phyloP scores from a whole-genome alignment of 169 alveolate species.

The Prorocentrum cordatum region DNA sequence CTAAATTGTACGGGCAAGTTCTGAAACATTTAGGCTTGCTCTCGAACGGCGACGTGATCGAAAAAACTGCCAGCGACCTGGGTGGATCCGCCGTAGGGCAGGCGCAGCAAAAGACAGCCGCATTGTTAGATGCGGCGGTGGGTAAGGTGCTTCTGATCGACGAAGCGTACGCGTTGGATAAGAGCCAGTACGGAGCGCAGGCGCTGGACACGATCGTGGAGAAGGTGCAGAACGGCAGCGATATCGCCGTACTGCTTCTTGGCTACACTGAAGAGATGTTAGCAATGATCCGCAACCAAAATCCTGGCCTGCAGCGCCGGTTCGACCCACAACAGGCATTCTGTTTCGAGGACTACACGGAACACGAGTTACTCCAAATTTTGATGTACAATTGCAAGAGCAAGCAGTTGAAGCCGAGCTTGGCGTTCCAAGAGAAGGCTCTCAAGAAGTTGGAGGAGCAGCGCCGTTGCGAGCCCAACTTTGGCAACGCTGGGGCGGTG shows the following conservation, averaged over 20 bases:
- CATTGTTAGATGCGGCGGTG: not conserved
- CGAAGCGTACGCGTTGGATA: slow-evolving; percentile 36
- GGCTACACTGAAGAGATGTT: slow-evolving; percentile 14
- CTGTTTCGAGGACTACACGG: slow-evolving; percentile 48
- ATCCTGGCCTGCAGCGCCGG: slow-evolving; percentile 42
- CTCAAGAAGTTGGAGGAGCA: slow-evolving; percentile 10
- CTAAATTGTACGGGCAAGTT: slow-evolving; percentile 8
- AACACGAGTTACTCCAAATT: slow-evolving; percentile 10
- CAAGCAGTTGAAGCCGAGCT: not conserved
- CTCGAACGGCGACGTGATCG: slow-evolving; percentile 38
- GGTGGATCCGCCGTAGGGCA: slow-evolving; percentile 51
- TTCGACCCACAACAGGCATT: slow-evolving; percentile 26
- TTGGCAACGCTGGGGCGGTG: slow-evolving; percentile 68
- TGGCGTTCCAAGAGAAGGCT: slow-evolving; percentile 37
- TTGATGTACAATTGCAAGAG: not conserved
- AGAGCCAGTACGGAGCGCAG: slow-evolving; percentile 21
- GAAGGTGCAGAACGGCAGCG: slow-evolving; percentile 40
- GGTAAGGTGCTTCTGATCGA: slow-evolving; percentile 50
- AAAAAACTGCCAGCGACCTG: slow-evolving; percentile 34
- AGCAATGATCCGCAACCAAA: slow-evolving; percentile 12
- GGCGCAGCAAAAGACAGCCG: not conserved
- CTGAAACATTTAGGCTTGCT: slow-evolving; percentile 52
- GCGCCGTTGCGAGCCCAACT: slow-evolving; percentile 19
- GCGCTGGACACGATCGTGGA: slow-evolving; percentile 54
- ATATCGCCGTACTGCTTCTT: slow-evolving; percentile 23